Evolutionary conservation across 1,284 basidiomycete species (phyloP).

Genomic region (Cryptococcus sp.): DNA sequence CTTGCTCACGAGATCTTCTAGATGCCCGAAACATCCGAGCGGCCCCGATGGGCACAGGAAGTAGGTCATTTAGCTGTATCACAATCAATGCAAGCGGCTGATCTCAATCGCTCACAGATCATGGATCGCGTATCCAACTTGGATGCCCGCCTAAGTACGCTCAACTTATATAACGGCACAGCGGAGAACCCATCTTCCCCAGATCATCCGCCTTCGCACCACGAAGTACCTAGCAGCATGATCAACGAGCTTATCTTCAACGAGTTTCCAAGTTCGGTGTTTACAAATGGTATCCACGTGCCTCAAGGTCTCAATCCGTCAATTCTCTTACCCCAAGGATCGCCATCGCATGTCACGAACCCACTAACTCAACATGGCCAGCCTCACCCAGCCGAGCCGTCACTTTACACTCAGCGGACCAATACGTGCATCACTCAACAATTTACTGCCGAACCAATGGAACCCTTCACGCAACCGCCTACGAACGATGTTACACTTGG

Average conservation of each 20-base stretch:
- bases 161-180: conserved; percentile 19
- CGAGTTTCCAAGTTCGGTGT: conserved; percentile 19
- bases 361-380: not conserved
- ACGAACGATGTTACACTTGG: not conserved
- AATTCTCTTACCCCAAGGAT: conserved; percentile 5
- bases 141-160: conserved; percentile 30
- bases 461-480: not conserved
- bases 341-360: not conserved
- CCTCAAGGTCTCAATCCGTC: conserved; percentile 9
- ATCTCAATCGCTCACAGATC: conserved; percentile 22
- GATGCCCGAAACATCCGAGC: not conserved
- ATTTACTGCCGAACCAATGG: not conserved
- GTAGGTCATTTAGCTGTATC: conserved; percentile 19
- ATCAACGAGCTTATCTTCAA: conserved; percentile 37
- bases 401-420: not conserved
- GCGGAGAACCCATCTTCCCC: not conserved
- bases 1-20: not conserved
- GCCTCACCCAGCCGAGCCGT: too few species aligned
- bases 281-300: conserved; percentile 11
- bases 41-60: conserved; percentile 40
- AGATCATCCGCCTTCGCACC: conserved; percentile 9
- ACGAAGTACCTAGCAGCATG: conserved; percentile 22
- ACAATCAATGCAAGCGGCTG: not conserved
- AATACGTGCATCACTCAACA: not conserved
- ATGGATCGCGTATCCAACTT: conserved; percentile 31